These are phyloP conservation scores for Pinus tabuliformis DNA, from an alignment of 75 land plant genomes.

Conservation along the genomic window DNA sequence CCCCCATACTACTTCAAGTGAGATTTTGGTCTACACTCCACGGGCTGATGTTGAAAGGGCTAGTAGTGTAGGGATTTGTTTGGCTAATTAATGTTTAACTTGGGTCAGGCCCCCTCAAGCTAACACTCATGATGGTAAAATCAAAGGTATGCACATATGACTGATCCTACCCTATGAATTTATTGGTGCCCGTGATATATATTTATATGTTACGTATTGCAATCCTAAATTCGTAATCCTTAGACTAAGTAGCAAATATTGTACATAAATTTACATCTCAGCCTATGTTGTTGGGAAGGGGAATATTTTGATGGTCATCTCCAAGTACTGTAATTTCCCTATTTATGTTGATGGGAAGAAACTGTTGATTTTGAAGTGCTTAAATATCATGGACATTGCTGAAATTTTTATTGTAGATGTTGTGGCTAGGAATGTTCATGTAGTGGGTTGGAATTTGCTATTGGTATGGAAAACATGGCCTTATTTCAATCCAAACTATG, in stretches of 20 bases:
- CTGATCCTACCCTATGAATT: conserved; percentile 11
- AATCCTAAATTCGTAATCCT: conserved; percentile 85
- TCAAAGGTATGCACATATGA: no score
- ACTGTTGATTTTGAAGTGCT: conserved; percentile 52
- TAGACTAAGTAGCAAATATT: conserved; percentile 52
- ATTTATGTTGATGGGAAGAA: conserved; percentile 64
- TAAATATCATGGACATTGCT: conserved; percentile 46
- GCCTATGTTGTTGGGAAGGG: conserved; percentile 95
- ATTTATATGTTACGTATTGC: conserved; percentile 90
- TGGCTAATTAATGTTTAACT: no score
- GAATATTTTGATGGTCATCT: conserved; percentile 72
- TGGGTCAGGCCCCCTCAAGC: no score
- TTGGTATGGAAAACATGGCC: conserved; percentile 96
- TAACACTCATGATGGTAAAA: no score
- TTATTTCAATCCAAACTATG: conserved; percentile 88
- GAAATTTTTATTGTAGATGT: conserved; percentile 66
- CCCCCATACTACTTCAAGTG: no score
- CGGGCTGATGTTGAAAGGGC: no score
- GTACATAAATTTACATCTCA: conserved; percentile 50
- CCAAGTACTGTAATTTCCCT: conserved; percentile 46
- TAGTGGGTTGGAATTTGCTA: conserved; percentile 71
- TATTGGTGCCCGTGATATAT: no score
- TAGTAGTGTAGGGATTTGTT: no score
- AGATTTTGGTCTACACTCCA: no score
- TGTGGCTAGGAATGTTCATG: conserved; percentile 69